A percentile compares a stretch with the other conserved stretches of the same genome.
phyloP scores from a whole-genome alignment of 2,329 filamentous ascomycete genomes.

The Lanzia echinophila region DNA sequence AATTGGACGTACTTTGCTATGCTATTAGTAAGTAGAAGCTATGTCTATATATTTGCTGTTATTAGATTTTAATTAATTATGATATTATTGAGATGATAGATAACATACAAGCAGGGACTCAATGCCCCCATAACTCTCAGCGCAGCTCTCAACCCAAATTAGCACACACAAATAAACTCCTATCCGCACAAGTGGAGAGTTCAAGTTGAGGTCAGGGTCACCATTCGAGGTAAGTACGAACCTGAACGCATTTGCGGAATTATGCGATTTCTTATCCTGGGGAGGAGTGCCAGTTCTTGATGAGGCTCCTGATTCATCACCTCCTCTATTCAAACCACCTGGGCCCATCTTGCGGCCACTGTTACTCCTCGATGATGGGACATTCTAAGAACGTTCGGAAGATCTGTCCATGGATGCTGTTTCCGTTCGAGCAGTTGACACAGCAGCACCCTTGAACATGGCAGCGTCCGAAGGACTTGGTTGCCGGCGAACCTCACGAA shows the following conservation, averaged over 20 bases:
- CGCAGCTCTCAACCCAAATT: too few species aligned
- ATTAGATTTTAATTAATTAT: too few species aligned
- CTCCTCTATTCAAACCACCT: slow-evolving; percentile 63
- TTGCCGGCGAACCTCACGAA: slow-evolving; percentile 7
- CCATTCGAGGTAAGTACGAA: too few species aligned
- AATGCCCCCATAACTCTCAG: too few species aligned
- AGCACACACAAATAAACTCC: too few species aligned
- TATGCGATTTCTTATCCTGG: slow-evolving; percentile 56
- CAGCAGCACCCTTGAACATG: slow-evolving; percentile 28
- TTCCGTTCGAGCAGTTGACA: background rate
- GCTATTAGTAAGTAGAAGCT: too few species aligned
- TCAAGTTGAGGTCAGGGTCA: too few species aligned
- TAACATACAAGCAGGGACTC: too few species aligned
- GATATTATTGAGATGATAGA: too few species aligned
- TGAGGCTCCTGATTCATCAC: slow-evolving; percentile 79
- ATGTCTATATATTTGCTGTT: too few species aligned
- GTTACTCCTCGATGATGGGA: slow-evolving; percentile 68
- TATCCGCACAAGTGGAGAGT: too few species aligned
- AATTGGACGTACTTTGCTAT: too few species aligned
- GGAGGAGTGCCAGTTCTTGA: slow-evolving; percentile 88
- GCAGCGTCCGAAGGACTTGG: slow-evolving; percentile 35
- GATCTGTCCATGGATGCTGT: background rate
- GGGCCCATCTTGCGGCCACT: slow-evolving; percentile 78
- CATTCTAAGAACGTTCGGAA: background rate
- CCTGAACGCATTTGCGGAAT: slow-evolving; percentile 89